Conservation (phyloP, 2,329 filamentous ascomycete genomes). For the Cytospora piceae region DNA sequence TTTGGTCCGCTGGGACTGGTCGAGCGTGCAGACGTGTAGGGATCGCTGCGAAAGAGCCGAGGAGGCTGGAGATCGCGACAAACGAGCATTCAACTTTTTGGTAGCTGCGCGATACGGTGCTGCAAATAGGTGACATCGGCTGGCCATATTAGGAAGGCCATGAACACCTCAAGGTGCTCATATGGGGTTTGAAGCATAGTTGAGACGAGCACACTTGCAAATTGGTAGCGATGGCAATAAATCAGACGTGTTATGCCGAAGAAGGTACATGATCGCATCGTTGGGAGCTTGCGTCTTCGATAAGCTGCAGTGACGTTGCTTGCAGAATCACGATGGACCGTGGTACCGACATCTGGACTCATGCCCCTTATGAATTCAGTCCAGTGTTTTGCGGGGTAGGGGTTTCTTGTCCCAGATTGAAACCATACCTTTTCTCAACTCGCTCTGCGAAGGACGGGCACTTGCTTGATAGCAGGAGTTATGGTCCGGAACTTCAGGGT, state of each 20-base stretch:
- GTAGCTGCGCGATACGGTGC: neutral
- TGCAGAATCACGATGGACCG: neutral
- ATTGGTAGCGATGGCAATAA: neutral
- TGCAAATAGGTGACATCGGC: conserved; percentile 3
- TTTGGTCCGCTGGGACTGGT: neutral
- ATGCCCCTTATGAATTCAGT: neutral
- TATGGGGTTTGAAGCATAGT: neutral
- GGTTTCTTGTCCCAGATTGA: neutral
- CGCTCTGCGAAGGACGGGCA: neutral
- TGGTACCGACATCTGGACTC: neutral
- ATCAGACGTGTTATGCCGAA: neutral
- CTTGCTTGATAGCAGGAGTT: neutral
- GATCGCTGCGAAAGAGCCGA: conserved; percentile 3
- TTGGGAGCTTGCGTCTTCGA: neutral
- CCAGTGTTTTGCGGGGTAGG: neutral
- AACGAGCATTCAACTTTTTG: neutral
- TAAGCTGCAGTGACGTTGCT: neutral
- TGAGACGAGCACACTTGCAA: neutral
- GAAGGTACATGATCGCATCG: neutral
- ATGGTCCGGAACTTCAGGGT: neutral
- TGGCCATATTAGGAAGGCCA: conserved; percentile 14
- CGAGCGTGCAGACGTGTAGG: neutral
- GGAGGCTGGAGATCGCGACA: neutral
- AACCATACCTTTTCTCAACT: neutral
- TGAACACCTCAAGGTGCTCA: neutral